Evolutionary conservation across 768 basidiomycete genomes (phyloP).

Genomic region (Phlebiopsis flavidoalba): DNA sequence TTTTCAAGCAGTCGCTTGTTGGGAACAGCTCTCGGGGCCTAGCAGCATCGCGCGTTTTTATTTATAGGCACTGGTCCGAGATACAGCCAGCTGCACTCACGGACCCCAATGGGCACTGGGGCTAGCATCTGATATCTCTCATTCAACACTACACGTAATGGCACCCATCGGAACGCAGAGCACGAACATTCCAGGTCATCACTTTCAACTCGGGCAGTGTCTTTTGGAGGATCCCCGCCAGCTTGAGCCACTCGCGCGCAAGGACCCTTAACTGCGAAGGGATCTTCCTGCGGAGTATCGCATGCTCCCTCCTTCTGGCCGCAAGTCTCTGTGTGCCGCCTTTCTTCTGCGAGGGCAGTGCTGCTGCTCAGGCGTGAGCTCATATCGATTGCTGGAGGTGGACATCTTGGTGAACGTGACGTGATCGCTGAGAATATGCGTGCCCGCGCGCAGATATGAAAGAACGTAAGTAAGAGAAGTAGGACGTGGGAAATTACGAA

Average conservation of each 20-base stretch:
- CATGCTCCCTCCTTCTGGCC: conserved; percentile 18
- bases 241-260: conserved; percentile 32
- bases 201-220: conserved; percentile 38
- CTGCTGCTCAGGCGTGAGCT: conserved; percentile 50
- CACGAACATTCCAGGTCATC: conserved; percentile 82
- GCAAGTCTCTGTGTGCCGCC: conserved; percentile 33
- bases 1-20: conserved; percentile 80
- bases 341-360: conserved; percentile 48
- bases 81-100: conserved; percentile 39
- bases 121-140: conserved; percentile 54
- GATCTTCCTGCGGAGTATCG: conserved; percentile 12
- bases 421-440: background rate
- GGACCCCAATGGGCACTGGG: conserved; percentile 71
- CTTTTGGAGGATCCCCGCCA: conserved; percentile 11
- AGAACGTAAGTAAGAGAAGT: no score
- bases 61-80: background rate
- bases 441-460: background rate
- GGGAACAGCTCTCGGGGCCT: conserved; percentile 85
- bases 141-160: background rate
- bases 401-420: background rate
- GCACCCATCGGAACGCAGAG: background rate
- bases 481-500: background rate
- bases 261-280: conserved; percentile 24
- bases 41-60: background rate
- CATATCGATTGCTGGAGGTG: conserved; percentile 9